Base-by-base conservation (phyloP, 345 rosid genomes). In the Eutrema heterophyllum region DNA sequence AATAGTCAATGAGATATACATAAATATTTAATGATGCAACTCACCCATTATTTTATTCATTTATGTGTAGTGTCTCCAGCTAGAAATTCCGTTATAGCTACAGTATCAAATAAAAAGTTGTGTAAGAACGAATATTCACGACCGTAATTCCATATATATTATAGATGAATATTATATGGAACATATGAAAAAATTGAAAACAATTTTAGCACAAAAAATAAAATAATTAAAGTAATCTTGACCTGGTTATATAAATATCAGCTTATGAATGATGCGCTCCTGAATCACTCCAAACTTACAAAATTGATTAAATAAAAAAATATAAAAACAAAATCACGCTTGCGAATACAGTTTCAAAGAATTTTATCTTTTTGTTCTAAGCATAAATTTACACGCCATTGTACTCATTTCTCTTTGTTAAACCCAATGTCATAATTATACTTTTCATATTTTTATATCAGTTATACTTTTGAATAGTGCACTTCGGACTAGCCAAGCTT, bases 401-500 rank as follows among this genome's bases (percentile, higher is more conserved):
- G 4, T 14, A 54, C 12, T 55, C 40, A 55, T 32, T 13, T 55
- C 18, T 3, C n/a, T 32, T 8, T 9, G 16, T 6, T 52, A 10
- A 21, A 24, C 16, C 5, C 4, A 45, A 6, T 15, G 51, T 7
- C 52, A 48, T 18, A 24, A 14, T 36, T 7, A 46, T 11, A 24
- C 14, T 4, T 9, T 24, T 32, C n/a, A 18, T 24, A 2, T 51
- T 26, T 51, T 14, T 7, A 11, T 50, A 4, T 52, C 4, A 13
- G 9, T 54, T 30, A 14, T 54, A 26, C 13, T 53, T 24, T 54
- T 14, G 2, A 7, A 54, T 30, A 30, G 35, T 54, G 39, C 3
- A 90, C 72, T 93, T 93, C 40, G 98, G 98, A 36, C 70, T 93
- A 10, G 98, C 93, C 0, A 93, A 89, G 68, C 57, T 78, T 1